phyloP scores from a whole-genome alignment of 805 yeast species.

The Hanseniaspora lindneri region DNA sequence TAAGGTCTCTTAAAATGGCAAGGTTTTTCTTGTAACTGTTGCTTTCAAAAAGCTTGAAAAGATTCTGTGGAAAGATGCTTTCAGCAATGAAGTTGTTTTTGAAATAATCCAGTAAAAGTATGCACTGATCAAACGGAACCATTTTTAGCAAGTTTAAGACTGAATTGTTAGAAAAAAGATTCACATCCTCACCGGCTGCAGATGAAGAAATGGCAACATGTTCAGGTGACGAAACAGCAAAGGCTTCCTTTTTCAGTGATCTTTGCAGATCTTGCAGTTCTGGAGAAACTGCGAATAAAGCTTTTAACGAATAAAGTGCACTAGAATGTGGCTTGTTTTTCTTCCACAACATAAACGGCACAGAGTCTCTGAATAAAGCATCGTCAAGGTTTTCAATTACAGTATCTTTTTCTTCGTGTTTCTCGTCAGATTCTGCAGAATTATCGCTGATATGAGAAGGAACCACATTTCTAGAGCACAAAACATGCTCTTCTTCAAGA shows the following conservation, averaged over 20 bases:
- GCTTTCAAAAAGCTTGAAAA: slow-evolving; percentile 8
- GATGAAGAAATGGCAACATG: no score
- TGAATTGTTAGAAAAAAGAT: no score
- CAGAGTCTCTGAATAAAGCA: slow-evolving; percentile 1
- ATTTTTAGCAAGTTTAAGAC: slow-evolving; percentile 1
- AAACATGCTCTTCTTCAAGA: not conserved
- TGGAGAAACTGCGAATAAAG: not conserved
- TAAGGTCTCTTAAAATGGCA: not conserved
- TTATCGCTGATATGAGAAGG: no score
- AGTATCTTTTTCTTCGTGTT: no score
- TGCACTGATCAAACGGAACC: slow-evolving; percentile 1
- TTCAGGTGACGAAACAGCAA: no score
- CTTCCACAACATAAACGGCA: slow-evolving; percentile 6
- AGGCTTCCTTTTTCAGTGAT: not conserved
- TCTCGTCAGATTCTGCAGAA: no score
- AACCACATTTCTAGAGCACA: no score
- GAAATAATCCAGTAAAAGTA: slow-evolving; percentile 2
- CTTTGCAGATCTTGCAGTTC: slow-evolving; percentile 1
- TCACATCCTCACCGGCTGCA: no score
- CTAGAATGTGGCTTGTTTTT: not conserved
- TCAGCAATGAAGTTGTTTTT: not conserved
- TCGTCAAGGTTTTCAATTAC: slow-evolving; percentile 12
- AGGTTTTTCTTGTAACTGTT: slow-evolving; percentile 1
- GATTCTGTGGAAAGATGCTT: slow-evolving; percentile 3
- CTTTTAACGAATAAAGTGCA: not conserved